These are phyloP conservation scores for Globisporangium alternatum DNA, from an alignment of 352 stramenopile species.

Conservation along the genomic window DNA sequence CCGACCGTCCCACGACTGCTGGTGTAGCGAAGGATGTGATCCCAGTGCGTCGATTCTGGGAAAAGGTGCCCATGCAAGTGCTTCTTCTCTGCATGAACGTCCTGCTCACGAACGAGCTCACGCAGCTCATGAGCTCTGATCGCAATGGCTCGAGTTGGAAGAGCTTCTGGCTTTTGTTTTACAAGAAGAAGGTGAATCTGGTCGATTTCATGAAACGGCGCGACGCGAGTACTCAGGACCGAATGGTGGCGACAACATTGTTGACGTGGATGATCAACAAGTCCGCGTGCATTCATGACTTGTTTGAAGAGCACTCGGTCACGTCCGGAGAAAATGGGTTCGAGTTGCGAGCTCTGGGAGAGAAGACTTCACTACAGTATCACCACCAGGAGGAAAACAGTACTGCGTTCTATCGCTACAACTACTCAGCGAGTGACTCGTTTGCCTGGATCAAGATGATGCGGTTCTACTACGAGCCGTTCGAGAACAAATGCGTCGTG, in stretches of 20 bases:
- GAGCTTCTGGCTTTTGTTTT: constrained; percentile 43
- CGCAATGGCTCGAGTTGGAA: constrained; percentile 39
- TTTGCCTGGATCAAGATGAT: constrained; percentile 66
- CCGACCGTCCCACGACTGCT: not conserved
- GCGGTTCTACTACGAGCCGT: constrained; percentile 58
- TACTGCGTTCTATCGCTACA: constrained; percentile 32
- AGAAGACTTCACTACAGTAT: constrained; percentile 3
- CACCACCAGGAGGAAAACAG: constrained; percentile 23
- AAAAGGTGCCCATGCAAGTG: constrained; percentile 44
- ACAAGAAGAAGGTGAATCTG: constrained; percentile 48
- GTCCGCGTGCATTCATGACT: constrained; percentile 34
- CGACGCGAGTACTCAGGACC: constrained; percentile 29
- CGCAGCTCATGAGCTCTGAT: constrained; percentile 32
- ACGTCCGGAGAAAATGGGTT: not conserved
- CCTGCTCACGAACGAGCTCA: constrained; percentile 55
- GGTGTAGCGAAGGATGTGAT: not conserved
- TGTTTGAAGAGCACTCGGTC: constrained; percentile 41
- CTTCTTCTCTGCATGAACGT: constrained; percentile 56
- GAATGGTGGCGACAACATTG: constrained; percentile 37
- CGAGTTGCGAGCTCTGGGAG: not conserved
- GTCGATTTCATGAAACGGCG: constrained; percentile 33
- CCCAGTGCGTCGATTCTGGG: constrained; percentile 23
- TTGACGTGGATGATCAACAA: constrained; percentile 55
- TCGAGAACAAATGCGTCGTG: constrained; percentile 50
- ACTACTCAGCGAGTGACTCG: constrained; percentile 39